phyloP scores from a whole-genome alignment of 257 asterid species.

The Solanum sitiens region DNA sequence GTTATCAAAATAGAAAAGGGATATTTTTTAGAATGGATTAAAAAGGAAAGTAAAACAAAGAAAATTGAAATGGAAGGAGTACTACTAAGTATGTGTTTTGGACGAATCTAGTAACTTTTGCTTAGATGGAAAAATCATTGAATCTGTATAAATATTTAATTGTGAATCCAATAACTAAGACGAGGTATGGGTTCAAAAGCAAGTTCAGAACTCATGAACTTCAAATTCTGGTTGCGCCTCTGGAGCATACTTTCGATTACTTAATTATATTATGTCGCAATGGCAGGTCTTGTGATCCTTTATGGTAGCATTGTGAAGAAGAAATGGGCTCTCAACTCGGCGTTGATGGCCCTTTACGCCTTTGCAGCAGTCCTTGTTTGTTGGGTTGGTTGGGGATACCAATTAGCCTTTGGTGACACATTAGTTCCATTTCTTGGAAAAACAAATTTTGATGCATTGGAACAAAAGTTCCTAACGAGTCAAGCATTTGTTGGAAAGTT shows the following conservation, averaged over 20 bases:
- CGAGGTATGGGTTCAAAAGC: background rate
- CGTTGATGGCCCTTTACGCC: constrained; percentile 79
- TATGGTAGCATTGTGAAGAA: constrained; percentile 79
- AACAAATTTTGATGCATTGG: constrained; percentile 30
- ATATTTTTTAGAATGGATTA: too few relatives aligned
- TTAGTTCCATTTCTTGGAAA: constrained; percentile 44
- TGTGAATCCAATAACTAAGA: background rate
- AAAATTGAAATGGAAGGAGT: background rate
- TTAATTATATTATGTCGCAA: background rate
- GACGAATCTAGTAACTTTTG: background rate
- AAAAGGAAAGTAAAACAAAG: background rate
- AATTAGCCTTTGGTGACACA: constrained; percentile 44
- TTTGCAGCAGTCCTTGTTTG: constrained; percentile 66
- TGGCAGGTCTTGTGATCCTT: constrained; percentile 51
- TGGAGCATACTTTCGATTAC: background rate
- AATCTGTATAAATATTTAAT: background rate
- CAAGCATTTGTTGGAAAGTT: constrained; percentile 29
- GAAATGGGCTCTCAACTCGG: constrained; percentile 84
- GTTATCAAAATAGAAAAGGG: background rate
- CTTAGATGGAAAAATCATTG: background rate
- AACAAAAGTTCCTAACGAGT: constrained; percentile 27
- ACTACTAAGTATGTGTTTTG: background rate
- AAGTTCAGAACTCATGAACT: background rate
- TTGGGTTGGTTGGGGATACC: constrained; percentile 83
- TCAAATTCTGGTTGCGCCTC: background rate